These are phyloP conservation scores for Spathaspora arborariae DNA, from an alignment of 805 yeast species.

Conservation along the genomic window DNA sequence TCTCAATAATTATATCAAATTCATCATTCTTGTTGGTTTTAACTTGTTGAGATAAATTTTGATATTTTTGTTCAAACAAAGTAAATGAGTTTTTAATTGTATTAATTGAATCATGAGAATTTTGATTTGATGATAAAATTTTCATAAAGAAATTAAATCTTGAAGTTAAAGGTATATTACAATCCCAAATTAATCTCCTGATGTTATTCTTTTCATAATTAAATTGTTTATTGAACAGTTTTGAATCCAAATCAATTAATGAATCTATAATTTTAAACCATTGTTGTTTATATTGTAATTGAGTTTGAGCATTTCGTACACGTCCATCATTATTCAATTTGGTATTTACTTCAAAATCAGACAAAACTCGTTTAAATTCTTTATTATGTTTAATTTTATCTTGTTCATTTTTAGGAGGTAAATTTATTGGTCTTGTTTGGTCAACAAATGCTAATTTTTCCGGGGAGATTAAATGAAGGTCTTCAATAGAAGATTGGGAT, in stretches of 20 bases:
- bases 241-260: slow-evolving; percentile 5
- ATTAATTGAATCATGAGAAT: slow-evolving; percentile 13
- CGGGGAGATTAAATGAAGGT: slow-evolving; percentile 53
- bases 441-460: slow-evolving; percentile 55
- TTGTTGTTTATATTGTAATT: slow-evolving; percentile 18
- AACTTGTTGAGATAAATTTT: slow-evolving; percentile 24
- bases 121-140: slow-evolving; percentile 14
- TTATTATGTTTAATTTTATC: slow-evolving; percentile 56
- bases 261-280: slow-evolving; percentile 23
- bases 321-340: slow-evolving; percentile 22
- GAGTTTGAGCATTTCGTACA: slow-evolving; percentile 14
- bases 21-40: slow-evolving; percentile 30
- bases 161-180: slow-evolving; percentile 21
- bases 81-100: slow-evolving; percentile 17
- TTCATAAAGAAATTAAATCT: slow-evolving; percentile 24
- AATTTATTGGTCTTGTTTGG: slow-evolving; percentile 65
- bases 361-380: slow-evolving; percentile 46
- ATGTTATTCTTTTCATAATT: slow-evolving; percentile 24
- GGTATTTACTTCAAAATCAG: slow-evolving; percentile 29
- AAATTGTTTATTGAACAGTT: slow-evolving; percentile 22
- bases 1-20: slow-evolving; percentile 23
- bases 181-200: slow-evolving; percentile 37
- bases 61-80: slow-evolving; percentile 18
- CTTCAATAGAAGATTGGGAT: slow-evolving; percentile 49
- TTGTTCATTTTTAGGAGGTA: slow-evolving; percentile 58